phyloP scores from a whole-genome alignment of 108 stramenopile species.

The Cyclotella sp. region DNA sequence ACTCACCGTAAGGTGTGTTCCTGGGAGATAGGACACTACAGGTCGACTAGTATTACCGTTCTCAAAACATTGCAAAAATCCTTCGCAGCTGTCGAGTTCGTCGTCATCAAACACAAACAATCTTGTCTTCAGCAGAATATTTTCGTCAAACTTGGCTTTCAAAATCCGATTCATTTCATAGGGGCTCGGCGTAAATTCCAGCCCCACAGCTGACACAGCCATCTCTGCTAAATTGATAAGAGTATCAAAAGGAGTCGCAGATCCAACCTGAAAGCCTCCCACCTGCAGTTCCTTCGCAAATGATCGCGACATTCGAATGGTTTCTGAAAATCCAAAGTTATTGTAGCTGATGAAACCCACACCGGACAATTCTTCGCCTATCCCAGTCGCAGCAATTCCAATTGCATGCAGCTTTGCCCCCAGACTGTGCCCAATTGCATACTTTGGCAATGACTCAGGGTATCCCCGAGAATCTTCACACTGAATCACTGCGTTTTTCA shows the following conservation, averaged over 20 bases:
- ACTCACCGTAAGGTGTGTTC: conserved; percentile 70
- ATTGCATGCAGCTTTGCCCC: conserved; percentile 78
- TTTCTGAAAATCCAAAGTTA: conserved; percentile 80
- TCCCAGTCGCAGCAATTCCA: conserved; percentile 73
- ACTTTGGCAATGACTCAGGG: conserved; percentile 57
- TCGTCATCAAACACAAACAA: conserved; percentile 84
- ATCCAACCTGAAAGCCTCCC: conserved; percentile 17
- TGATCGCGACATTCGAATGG: conserved; percentile 64
- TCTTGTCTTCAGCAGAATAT: conserved; percentile 61
- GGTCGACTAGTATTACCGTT: not conserved
- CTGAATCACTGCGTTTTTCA: conserved; percentile 63
- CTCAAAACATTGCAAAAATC: conserved; percentile 55
- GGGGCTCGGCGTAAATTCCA: conserved; percentile 77
- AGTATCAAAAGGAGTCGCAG: conserved; percentile 54
- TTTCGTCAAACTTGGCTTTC: conserved; percentile 62
- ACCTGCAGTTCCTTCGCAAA: conserved; percentile 73
- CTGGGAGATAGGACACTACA: conserved; percentile 61
- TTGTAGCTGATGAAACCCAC: conserved; percentile 80
- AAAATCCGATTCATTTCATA: conserved; percentile 70
- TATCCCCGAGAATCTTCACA: conserved; percentile 67
- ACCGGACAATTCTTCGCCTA: conserved; percentile 60
- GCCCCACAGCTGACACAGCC: conserved; percentile 69
- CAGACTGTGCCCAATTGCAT: conserved; percentile 71
- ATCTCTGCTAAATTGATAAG: conserved; percentile 75
- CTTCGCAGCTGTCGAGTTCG: conserved; percentile 62